Conservation (phyloP, 371 early-diverging fungal genomes). For the Circinella minor region DNA sequence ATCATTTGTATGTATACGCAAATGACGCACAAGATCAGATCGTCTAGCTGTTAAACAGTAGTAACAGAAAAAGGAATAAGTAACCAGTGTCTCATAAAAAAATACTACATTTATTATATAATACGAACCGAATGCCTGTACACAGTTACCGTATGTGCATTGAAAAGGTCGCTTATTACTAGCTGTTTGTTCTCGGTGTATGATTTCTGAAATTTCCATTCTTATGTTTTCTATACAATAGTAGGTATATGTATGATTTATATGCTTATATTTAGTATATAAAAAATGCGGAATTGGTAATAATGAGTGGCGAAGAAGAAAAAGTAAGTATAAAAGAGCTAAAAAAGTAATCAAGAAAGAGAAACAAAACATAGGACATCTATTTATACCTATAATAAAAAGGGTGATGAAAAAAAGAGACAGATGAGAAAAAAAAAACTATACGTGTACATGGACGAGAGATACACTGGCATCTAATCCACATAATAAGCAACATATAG, state of each 20-base stretch:
- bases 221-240: neutral
- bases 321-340: neutral
- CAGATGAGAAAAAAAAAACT: too few relatives aligned
- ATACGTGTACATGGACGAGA: too few relatives aligned
- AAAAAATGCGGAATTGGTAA: too few relatives aligned
- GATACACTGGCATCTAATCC: too few relatives aligned
- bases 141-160: conserved; percentile 67
- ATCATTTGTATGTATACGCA: conserved; percentile 80
- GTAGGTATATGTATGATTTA: neutral
- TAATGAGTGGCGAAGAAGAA: neutral
- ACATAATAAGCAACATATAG: too few relatives aligned
- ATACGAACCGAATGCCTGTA: conserved; percentile 65
- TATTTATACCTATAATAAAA: neutral
- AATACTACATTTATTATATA: too few relatives aligned
- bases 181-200: conserved; percentile 56
- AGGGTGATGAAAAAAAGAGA: too few relatives aligned
- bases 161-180: conserved; percentile 57
- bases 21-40: conserved; percentile 78
- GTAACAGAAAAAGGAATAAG: too few relatives aligned
- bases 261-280: neutral
- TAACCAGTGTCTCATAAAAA: too few relatives aligned
- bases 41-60: conserved; percentile 36
- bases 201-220: conserved; percentile 73
- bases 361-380: too few relatives aligned
- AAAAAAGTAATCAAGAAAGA: neutral